Evolutionary conservation across 2,329 filamentous ascomycete species (phyloP).

Genomic region (Pseudogymnoascus sp.): DNA sequence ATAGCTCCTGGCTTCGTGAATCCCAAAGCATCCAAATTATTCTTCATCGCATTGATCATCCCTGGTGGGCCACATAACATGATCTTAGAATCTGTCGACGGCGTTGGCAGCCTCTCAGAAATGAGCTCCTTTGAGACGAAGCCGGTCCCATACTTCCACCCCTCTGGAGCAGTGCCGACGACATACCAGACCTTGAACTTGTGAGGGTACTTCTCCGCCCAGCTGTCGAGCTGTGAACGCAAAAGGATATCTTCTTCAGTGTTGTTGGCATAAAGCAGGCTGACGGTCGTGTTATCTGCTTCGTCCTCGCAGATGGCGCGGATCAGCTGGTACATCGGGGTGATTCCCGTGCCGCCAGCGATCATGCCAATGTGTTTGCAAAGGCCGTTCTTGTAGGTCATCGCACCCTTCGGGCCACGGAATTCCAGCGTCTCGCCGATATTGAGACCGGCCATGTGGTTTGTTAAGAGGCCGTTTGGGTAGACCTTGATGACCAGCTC

Average conservation of each 20-base stretch:
- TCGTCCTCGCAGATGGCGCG: conserved; percentile 56
- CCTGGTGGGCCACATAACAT: conserved; percentile 55
- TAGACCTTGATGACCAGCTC: conserved; percentile 48
- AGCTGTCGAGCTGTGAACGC: conserved; percentile 46
- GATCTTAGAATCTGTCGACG: conserved; percentile 42
- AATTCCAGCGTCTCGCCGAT: conserved; percentile 45
- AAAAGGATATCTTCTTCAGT: conserved; percentile 54
- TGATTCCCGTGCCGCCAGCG: conserved; percentile 46
- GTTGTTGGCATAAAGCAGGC: conserved; percentile 52
- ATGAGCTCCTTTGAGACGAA: conserved; percentile 47
- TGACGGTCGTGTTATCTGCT: conserved; percentile 49
- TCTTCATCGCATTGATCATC: conserved; percentile 52
- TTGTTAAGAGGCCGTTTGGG: conserved; percentile 43
- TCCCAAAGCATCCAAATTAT: conserved; percentile 40
- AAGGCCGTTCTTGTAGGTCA: conserved; percentile 41
- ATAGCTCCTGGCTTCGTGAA: conserved; percentile 44
- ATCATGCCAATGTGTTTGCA: conserved; percentile 47
- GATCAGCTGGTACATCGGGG: conserved; percentile 56
- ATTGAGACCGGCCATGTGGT: conserved; percentile 40
- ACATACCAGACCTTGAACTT: conserved; percentile 52
- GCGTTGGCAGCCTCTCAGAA: conserved; percentile 39
- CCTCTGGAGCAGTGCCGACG: conserved; percentile 39
- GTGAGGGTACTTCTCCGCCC: conserved; percentile 42
- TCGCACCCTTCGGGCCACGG: conserved; percentile 50
- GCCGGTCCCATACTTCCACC: conserved; percentile 43